Base-by-base conservation (phyloP, 441 rosid genomes). In the Melastoma candidum region DNA sequence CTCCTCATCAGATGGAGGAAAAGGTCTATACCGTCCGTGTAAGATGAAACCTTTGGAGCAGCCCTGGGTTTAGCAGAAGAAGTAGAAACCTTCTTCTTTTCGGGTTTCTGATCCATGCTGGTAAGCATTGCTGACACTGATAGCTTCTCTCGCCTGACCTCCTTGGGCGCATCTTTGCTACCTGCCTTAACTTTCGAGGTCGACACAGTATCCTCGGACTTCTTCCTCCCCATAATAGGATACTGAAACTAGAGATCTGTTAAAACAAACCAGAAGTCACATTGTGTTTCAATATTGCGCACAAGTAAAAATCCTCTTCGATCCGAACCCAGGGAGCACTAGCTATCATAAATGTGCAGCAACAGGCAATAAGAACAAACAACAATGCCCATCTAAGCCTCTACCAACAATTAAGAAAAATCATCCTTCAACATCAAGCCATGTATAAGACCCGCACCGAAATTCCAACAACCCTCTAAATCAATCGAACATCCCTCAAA, bases 101-200 rank as follows among this genome's bases (percentile, higher is more conserved):
- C 93, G 6, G 79, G 75, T 70, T 78, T 90, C 68, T 73, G 76
- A 59, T 90, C 97, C 89, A 84, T 84, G 57, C 72, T 74, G 11
- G 90, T 85, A 67, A 90, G 89, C 92, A 83, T 75, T 25, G 83
- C 92, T 11, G 90, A 72, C 56, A 90, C 84, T 0, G 95, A 84
- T 10, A 83, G n/a, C 61, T 71, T 85, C 72, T 85, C 89, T 58
- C 68, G 71, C 69, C 72, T 84, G 11, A 63, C 74, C 22, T 81
- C 85, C 70, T 84, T 84, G 4, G 51, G 54, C 62, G 75, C 63
- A 0, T 58, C 68, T 11, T 64, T 64, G 64, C 46, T 26, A 47
- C 53, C 49, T 46, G 64, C 56, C 67, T 78, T 80, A 11, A 44
- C 63, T 57, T 83, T 83, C 1, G 61, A 2, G 47, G 72, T 36